These are phyloP conservation scores for Apiotrichum brassicae DNA, from an alignment of 1,284 basidiomycete species.

Conservation along the genomic window DNA sequence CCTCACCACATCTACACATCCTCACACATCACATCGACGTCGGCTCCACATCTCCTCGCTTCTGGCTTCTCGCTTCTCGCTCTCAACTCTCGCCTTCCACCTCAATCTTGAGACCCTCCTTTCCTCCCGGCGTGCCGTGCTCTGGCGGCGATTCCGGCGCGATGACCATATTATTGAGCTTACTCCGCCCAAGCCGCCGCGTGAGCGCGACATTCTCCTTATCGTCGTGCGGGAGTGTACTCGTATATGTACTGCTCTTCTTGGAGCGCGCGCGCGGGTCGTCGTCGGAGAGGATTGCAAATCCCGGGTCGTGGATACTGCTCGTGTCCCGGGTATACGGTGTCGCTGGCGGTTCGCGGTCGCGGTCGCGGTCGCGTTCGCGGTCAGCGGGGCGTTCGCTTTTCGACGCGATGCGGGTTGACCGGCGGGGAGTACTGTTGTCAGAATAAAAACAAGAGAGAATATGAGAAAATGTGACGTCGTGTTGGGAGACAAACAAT, in stretches of 20 bases:
- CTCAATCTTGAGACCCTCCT: constrained; percentile 5
- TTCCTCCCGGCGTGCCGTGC: constrained; percentile 1
- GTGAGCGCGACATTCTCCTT: constrained; percentile 4
- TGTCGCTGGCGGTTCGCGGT: no score
- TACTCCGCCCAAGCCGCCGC: constrained; percentile 2
- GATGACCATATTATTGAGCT: neutral
- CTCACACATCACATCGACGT: no score
- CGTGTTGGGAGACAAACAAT: no score
- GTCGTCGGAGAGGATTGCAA: constrained; percentile 19
- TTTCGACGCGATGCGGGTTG: neutral
- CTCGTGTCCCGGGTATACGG: no score
- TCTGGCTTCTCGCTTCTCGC: neutral
- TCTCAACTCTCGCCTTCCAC: neutral
- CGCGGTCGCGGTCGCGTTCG: no score
- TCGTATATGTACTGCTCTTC: neutral
- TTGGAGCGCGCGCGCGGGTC: neutral
- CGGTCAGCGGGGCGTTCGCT: neutral
- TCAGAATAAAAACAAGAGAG: no score
- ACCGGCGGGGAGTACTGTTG: neutral
- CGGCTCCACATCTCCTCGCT: no score
- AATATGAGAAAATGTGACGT: no score
- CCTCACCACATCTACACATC: no score
- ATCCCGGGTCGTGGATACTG: constrained; percentile 30
- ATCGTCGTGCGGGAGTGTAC: neutral
- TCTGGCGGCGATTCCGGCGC: neutral